Conservation (phyloP, 768 basidiomycete species). For the Leccinellum rugosiceps region DNA sequence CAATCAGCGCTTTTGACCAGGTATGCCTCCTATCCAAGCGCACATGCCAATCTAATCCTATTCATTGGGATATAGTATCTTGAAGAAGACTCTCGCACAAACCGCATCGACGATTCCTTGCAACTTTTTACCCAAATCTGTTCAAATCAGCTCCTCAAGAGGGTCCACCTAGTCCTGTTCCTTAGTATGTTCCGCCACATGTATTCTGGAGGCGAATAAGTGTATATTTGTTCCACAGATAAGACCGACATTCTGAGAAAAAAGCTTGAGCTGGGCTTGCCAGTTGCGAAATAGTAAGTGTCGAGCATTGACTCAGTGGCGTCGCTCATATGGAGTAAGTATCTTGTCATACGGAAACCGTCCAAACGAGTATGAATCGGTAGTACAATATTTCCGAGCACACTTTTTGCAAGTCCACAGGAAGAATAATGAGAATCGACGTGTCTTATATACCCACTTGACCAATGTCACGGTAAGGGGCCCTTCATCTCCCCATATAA, state of each 20-base stretch:
- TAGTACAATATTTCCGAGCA: constrained; percentile 82
- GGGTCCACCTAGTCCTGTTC: constrained; percentile 58
- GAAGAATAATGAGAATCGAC: constrained; percentile 73
- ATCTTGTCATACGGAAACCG: constrained; percentile 81
- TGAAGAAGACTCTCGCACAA: constrained; percentile 82
- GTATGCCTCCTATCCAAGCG: constrained; percentile 29
- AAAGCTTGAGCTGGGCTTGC: constrained; percentile 68
- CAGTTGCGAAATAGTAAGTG: constrained; percentile 76
- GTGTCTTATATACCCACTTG: constrained; percentile 79
- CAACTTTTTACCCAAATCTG: constrained; percentile 86
- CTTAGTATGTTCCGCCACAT: constrained; percentile 40
- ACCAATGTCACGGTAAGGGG: constrained; percentile 71
- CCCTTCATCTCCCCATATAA: not conserved
- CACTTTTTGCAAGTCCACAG: constrained; percentile 81
- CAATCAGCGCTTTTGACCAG: constrained; percentile 78
- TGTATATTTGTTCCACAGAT: constrained; percentile 37
- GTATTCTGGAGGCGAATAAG: not conserved
- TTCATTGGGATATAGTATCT: constrained; percentile 53
- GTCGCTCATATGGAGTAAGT: constrained; percentile 35
- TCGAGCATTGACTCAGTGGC: not conserved
- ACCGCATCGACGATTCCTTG: constrained; percentile 85
- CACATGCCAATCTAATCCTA: not conserved
- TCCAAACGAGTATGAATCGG: constrained; percentile 76
- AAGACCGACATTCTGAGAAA: constrained; percentile 75
- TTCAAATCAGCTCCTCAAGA: constrained; percentile 75